Conservation (phyloP, 2,329 filamentous ascomycete species). For the Westerdykella ornata region DNA sequence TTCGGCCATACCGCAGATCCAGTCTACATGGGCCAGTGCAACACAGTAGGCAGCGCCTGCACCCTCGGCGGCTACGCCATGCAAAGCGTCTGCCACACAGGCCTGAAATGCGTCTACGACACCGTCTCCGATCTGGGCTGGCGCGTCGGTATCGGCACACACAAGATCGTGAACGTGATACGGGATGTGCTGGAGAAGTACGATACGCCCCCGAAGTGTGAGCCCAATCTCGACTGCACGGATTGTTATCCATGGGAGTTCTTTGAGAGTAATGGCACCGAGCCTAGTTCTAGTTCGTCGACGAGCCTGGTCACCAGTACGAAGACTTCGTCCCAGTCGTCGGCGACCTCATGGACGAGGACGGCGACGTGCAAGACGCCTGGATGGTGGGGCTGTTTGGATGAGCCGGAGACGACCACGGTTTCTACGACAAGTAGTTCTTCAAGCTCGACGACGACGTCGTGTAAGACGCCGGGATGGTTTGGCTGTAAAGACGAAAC, state of each 20-base stretch:
- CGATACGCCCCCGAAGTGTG: conserved; percentile 70
- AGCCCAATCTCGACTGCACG: conserved; percentile 66
- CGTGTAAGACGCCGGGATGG: conserved; percentile 54
- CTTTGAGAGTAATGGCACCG: conserved; percentile 84
- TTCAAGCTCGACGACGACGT: conserved; percentile 32
- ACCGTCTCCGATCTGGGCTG: conserved; percentile 87
- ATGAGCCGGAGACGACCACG: conserved; percentile 52
- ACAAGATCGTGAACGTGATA: conserved; percentile 85
- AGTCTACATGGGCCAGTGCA: conserved; percentile 89
- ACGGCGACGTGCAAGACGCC: conserved; percentile 87
- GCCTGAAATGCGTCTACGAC: conserved; percentile 82
- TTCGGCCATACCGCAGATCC: conserved; percentile 96
- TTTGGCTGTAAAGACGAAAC: conserved; percentile 55
- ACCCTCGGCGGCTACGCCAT: conserved; percentile 89
- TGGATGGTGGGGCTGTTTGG: conserved; percentile 82
- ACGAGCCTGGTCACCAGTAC: conserved; percentile 36
- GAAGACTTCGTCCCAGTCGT: conserved; percentile 45
- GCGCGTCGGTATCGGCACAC: conserved; percentile 83
- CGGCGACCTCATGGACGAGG: conserved; percentile 54
- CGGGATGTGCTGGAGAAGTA: conserved; percentile 80
- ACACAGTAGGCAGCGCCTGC: conserved; percentile 80
- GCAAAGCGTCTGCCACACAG: conserved; percentile 87
- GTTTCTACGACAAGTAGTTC: conserved; percentile 43
- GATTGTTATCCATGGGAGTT: conserved; percentile 95
- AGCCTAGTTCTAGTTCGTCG: conserved; percentile 56